Evolutionary conservation across 306 rosid species (phyloP).

Genomic region (Trifolium dubium): DNA sequence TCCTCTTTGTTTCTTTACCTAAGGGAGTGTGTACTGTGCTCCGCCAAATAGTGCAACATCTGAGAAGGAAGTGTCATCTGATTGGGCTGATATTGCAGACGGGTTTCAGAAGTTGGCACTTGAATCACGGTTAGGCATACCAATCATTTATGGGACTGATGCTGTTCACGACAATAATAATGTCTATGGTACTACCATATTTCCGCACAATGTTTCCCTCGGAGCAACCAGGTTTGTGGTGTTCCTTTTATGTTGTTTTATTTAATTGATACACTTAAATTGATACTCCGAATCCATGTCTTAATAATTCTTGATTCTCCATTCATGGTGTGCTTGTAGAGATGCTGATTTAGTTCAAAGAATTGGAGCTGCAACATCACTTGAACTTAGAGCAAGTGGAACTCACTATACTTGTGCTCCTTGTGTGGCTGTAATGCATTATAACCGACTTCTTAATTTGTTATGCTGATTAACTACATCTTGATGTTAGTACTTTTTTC

Average conservation of each 20-base stretch:
- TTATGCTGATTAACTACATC: background rate
- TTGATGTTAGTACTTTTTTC: background rate
- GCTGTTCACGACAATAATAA: constrained; percentile 80
- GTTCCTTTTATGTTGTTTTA: background rate
- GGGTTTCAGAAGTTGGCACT: constrained; percentile 64
- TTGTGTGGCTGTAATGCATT: constrained; percentile 71
- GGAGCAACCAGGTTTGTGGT: constrained; percentile 42
- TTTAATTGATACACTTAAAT: background rate
- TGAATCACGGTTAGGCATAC: constrained; percentile 67
- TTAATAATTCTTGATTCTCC: constrained; percentile 1
- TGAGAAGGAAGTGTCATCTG: constrained; percentile 57
- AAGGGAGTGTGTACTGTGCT: constrained; percentile 69
- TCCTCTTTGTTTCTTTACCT: constrained; percentile 1
- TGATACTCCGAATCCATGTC: background rate
- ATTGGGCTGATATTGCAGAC: constrained; percentile 80
- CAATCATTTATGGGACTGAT: constrained; percentile 71
- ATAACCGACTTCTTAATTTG: constrained; percentile 9
- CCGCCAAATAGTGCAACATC: constrained; percentile 68
- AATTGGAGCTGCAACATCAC: constrained; percentile 74
- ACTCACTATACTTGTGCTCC: constrained; percentile 72
- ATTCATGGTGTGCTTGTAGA: constrained; percentile 41
- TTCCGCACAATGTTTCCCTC: constrained; percentile 77
- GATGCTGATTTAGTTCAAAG: constrained; percentile 68
- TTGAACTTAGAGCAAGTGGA: constrained; percentile 82
- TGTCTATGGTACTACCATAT: constrained; percentile 73